Conservation (phyloP, 2,329 filamentous ascomycete genomes). For the Colletotrichum coccodes region DNA sequence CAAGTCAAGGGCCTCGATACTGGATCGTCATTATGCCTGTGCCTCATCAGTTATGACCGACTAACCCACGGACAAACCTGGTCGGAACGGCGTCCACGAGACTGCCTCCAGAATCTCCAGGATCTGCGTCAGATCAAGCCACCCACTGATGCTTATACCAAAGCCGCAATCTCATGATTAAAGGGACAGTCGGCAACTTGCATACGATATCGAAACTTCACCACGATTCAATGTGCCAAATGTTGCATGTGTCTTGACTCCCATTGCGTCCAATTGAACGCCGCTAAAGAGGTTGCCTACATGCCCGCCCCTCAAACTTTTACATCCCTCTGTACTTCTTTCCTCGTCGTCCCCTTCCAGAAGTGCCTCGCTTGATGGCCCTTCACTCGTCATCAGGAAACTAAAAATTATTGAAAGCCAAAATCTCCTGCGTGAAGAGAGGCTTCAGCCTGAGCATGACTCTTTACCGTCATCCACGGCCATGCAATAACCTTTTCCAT, state of each 20-base stretch:
- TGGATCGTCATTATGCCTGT: background rate
- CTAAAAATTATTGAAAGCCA: conserved; percentile 32
- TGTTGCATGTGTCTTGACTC: conserved; percentile 4
- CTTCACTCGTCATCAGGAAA: conserved; percentile 19
- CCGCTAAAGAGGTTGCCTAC: conserved; percentile 21
- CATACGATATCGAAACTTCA: background rate
- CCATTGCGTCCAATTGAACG: conserved; percentile 28
- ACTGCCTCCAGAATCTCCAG: background rate
- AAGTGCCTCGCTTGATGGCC: background rate
- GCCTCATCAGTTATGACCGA: conserved; percentile 14
- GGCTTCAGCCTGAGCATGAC: conserved; percentile 18
- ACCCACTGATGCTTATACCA: background rate
- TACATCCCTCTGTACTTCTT: background rate
- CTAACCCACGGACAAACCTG: background rate
- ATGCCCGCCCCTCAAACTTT: conserved; percentile 25
- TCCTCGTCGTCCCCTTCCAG: background rate
- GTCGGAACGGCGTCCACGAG: background rate
- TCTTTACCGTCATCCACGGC: conserved; percentile 16
- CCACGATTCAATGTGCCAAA: background rate
- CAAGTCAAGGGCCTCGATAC: background rate
- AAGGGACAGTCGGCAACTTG: background rate
- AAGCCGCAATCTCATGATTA: background rate
- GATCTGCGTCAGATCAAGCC: conserved; percentile 4
- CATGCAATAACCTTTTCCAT: conserved; percentile 31
- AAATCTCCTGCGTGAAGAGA: conserved; percentile 21